phyloP scores from a whole-genome alignment of 129 eudicot genomes.

The Chrysanthemum seticuspe region DNA sequence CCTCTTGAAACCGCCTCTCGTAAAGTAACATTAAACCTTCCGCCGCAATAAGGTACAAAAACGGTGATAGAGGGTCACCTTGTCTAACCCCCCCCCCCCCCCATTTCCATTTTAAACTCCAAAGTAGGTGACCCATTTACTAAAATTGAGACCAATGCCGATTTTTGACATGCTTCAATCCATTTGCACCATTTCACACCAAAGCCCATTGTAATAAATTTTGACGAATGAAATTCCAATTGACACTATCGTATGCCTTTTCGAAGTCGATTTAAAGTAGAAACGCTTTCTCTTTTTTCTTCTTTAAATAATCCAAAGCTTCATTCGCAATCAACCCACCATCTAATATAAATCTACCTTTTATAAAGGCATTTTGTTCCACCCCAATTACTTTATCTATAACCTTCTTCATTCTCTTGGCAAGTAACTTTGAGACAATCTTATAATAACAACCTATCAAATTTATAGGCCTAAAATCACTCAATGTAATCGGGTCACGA shows the following conservation, averaged over 20 bases:
- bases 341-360: too few relatives aligned
- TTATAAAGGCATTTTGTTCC: too few relatives aligned
- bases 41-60: neutral
- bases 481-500: too few relatives aligned
- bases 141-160: neutral
- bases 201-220: neutral
- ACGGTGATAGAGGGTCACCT: neutral
- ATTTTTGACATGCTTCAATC: neutral
- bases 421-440: too few relatives aligned
- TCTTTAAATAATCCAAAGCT: too few relatives aligned
- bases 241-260: neutral
- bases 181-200: neutral
- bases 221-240: neutral
- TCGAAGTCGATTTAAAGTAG: neutral
- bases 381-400: too few relatives aligned
- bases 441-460: too few relatives aligned
- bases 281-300: too few relatives aligned
- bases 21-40: neutral
- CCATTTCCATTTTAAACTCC: neutral
- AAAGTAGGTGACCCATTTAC: neutral
- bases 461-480: too few relatives aligned
- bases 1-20: neutral
- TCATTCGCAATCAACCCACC: too few relatives aligned
- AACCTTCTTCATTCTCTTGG: too few relatives aligned
- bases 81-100: neutral